These are phyloP conservation scores for Magnaporthiopsis rhizophila DNA, from an alignment of 2,329 filamentous ascomycete genomes.

Conservation along the genomic window DNA sequence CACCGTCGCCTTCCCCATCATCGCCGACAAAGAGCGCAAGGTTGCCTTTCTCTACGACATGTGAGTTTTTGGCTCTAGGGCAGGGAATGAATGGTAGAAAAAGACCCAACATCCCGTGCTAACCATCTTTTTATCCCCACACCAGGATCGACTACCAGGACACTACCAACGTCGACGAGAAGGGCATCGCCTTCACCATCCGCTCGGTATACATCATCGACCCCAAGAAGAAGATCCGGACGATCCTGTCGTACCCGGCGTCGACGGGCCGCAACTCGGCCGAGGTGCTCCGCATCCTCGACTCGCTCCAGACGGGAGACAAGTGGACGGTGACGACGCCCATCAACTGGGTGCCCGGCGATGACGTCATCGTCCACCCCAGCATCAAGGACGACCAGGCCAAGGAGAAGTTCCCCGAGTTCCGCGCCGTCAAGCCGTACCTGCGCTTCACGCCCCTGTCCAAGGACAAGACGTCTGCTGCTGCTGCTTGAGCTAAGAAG, in stretches of 20 bases:
- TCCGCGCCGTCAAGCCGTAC: slow-evolving; percentile 62
- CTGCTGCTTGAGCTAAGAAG: slow-evolving; percentile 4
- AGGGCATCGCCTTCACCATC: slow-evolving; percentile 88
- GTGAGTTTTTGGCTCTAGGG: slow-evolving; percentile 19
- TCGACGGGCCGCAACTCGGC: slow-evolving; percentile 78
- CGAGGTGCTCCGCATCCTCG: slow-evolving; percentile 71
- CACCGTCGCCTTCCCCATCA: slow-evolving; percentile 68
- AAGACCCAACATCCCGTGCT: slow-evolving; percentile 27
- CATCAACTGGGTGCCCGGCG: slow-evolving; percentile 82
- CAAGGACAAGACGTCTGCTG: slow-evolving; percentile 39
- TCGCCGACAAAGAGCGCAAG: slow-evolving; percentile 71
- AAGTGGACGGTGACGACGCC: slow-evolving; percentile 83
- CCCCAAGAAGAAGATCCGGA: slow-evolving; percentile 85
- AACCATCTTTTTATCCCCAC: not conserved
- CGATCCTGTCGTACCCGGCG: slow-evolving; percentile 88
- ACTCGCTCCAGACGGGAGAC: slow-evolving; percentile 76
- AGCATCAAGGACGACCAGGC: slow-evolving; percentile 76
- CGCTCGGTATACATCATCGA: slow-evolving; percentile 93
- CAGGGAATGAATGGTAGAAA: too few species aligned
- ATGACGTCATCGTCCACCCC: slow-evolving; percentile 89
- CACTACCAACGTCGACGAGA: slow-evolving; percentile 70
- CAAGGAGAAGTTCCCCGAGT: slow-evolving; percentile 77
- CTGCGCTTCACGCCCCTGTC: slow-evolving; percentile 63
- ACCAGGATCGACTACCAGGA: slow-evolving; percentile 64
- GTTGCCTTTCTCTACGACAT: slow-evolving; percentile 73